Percentiles rank a stretch among this genome's conserved stretches.
phyloP scores from a whole-genome alignment of 1,284 basidiomycete genomes.

The Anthracocystis walkeri region DNA sequence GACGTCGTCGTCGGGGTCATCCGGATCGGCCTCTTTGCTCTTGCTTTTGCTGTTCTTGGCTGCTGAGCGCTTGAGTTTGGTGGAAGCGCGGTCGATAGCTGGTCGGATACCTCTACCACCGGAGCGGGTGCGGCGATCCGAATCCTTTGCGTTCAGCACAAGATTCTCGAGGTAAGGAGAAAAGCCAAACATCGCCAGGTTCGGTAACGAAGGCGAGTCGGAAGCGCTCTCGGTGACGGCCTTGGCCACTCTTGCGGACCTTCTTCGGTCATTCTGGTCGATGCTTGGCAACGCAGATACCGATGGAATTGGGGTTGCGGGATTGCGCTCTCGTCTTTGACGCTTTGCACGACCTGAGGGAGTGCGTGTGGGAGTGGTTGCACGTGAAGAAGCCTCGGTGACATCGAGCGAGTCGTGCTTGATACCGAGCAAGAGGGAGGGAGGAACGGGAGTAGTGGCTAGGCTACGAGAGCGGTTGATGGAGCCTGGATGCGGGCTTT shows the following conservation, averaged over 20 bases:
- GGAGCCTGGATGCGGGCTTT: constrained; percentile 28
- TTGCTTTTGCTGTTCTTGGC: constrained; percentile 41
- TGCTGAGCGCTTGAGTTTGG: constrained; percentile 22
- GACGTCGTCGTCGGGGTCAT: constrained; percentile 36
- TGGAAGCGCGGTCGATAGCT: constrained; percentile 23
- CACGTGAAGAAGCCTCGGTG: constrained; percentile 36
- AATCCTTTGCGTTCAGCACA: constrained; percentile 38
- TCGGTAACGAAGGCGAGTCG: constrained; percentile 32
- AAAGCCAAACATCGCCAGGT: constrained; percentile 40
- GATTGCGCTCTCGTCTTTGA: constrained; percentile 37
- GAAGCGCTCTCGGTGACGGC: constrained; percentile 28
- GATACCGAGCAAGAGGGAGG: constrained; percentile 17
- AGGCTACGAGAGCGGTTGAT: constrained; percentile 36
- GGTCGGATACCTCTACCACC: constrained; percentile 33
- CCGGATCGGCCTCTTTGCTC: constrained; percentile 27
- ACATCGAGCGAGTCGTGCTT: constrained; percentile 27
- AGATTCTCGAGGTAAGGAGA: constrained; percentile 52
- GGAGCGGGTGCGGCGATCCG: constrained; percentile 40
- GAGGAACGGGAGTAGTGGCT: constrained; percentile 38
- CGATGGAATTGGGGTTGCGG: constrained; percentile 6
- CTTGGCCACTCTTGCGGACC: constrained; percentile 47
- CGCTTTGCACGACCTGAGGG: constrained; percentile 33
- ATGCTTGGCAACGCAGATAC: constrained; percentile 31
- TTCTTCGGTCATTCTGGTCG: constrained; percentile 34
- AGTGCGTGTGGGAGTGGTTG: constrained; percentile 33